phyloP scores from a whole-genome alignment of 2,329 filamentous ascomycete genomes.

The Beauveria medogensis region DNA sequence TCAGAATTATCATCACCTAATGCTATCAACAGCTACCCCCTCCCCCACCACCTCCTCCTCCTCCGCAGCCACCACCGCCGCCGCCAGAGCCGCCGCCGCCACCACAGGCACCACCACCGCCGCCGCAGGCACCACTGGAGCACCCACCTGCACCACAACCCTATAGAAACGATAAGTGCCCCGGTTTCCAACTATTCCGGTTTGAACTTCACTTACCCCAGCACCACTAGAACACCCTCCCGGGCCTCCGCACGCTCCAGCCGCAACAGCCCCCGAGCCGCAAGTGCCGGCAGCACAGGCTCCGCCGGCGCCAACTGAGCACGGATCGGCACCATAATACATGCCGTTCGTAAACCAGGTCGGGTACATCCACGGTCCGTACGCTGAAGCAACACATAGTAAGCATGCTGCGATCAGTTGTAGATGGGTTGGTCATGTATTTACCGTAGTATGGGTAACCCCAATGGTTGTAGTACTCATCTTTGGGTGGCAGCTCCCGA shows the following conservation, averaged over 20 bases:
- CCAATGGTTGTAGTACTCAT: slow-evolving; percentile 47
- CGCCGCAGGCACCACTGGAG: slow-evolving; percentile 16
- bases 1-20: not conserved
- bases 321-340: slow-evolving; percentile 39
- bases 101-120: slow-evolving; percentile 13
- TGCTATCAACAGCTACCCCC: not conserved
- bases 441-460: slow-evolving; percentile 39
- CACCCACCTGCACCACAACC: slow-evolving; percentile 12
- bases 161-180: slow-evolving; percentile 18
- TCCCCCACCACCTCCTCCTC: slow-evolving; percentile 13
- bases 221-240: slow-evolving; percentile 14
- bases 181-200: not conserved
- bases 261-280: slow-evolving; percentile 28
- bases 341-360: slow-evolving; percentile 34
- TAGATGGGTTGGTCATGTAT: not conserved
- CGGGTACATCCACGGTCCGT: slow-evolving; percentile 38
- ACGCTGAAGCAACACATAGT: slow-evolving; percentile 22
- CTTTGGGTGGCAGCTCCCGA: slow-evolving; percentile 36
- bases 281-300: slow-evolving; percentile 41
- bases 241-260: slow-evolving; percentile 36
- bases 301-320: slow-evolving; percentile 24
- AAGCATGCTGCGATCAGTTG: not conserved
- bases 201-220: not conserved
- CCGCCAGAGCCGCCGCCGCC: slow-evolving; percentile 8
- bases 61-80: slow-evolving; percentile 14